A percentile compares a stretch with the other conserved stretches of the same genome.
These are phyloP conservation scores for Thalassiosira exigua DNA, from an alignment of 352 stramenopile genomes.

Conservation along the genomic window DNA sequence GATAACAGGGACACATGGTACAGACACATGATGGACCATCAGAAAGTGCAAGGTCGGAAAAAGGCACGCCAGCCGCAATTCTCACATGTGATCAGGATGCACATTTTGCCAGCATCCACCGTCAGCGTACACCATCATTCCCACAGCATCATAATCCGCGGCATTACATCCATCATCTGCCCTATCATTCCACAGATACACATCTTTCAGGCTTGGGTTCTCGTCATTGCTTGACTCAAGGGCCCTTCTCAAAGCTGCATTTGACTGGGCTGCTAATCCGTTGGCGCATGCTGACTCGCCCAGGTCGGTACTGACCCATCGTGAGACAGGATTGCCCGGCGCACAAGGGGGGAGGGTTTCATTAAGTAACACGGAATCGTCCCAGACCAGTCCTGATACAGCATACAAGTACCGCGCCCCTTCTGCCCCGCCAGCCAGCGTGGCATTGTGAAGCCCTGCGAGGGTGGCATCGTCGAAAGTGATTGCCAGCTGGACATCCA, in stretches of 20 bases:
- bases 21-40: too few species aligned
- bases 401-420: conserved; percentile 7
- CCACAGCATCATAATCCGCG: conserved; percentile 5
- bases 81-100: conserved; percentile 63
- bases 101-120: conserved; percentile 67
- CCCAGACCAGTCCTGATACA: background rate
- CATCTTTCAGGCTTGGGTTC: conserved; percentile 11
- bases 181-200: conserved; percentile 15
- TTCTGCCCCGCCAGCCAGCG: background rate
- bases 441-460: conserved; percentile 3
- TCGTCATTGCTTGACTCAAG: conserved; percentile 58
- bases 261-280: conserved; percentile 23
- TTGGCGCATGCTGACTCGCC: conserved; percentile 41
- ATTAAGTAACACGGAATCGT: background rate
- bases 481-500: conserved; percentile 18
- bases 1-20: too few species aligned
- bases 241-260: conserved; percentile 22
- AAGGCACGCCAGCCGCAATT: too few species aligned
- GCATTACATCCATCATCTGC: conserved; percentile 3
- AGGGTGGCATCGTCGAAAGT: conserved; percentile 34
- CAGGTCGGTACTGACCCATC: conserved; percentile 55
- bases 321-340: conserved; percentile 34
- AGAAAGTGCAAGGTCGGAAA: too few species aligned
- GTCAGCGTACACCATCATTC: conserved; percentile 18
- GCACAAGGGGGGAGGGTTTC: conserved; percentile 28